These are phyloP conservation scores for Geranium rotundifolium DNA, from an alignment of 345 rosid genomes.

Conservation along the genomic window DNA sequence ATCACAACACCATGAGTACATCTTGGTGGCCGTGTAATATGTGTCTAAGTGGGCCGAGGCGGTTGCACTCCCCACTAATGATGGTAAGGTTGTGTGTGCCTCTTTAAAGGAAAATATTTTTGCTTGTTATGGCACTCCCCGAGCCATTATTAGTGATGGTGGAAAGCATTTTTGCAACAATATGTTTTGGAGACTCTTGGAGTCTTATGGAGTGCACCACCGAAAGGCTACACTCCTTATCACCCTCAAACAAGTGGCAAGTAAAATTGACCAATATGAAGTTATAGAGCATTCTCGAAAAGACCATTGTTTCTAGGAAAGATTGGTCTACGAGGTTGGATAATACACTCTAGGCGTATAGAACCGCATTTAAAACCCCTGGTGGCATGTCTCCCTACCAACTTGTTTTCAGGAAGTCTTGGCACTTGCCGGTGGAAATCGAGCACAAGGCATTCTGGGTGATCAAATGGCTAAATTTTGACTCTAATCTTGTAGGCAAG, in stretches of 20 bases:
- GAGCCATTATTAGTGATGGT: neutral
- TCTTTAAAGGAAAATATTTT: neutral
- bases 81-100: neutral
- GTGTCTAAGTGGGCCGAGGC: neutral
- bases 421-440: no score
- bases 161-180: neutral
- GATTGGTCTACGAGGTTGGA: constrained; percentile 4
- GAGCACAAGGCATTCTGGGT: neutral
- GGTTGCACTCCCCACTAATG: neutral
- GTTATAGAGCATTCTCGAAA: neutral
- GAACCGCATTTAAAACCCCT: constrained; percentile 3
- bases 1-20: neutral
- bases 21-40: neutral
- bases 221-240: neutral
- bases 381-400: constrained; percentile 2
- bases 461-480: neutral
- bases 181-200: neutral
- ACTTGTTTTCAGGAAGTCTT: neutral
- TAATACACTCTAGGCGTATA: constrained; percentile 2
- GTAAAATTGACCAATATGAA: neutral
- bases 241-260: neutral
- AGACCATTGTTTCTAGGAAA: neutral
- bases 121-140: neutral
- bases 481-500: neutral
- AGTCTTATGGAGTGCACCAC: neutral